Evolutionary conservation across 306 rosid genomes (phyloP).

Genomic region (Lithocarpus polystachyus): DNA sequence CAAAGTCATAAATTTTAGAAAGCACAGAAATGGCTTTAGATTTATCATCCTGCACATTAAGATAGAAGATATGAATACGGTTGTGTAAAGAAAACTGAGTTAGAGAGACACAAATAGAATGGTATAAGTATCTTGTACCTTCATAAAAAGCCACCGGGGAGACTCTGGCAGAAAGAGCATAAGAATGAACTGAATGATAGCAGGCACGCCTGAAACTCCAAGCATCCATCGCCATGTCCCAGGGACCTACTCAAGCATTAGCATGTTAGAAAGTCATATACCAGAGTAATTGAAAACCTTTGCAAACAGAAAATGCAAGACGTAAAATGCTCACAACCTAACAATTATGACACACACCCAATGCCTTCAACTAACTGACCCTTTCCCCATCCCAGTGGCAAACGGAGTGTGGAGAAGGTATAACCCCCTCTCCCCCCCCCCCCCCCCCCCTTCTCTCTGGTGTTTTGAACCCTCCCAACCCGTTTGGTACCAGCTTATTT

Average conservation of each 20-base stretch:
- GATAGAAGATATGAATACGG: not conserved
- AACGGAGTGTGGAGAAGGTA: too few relatives aligned
- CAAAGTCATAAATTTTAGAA: conserved; percentile 60
- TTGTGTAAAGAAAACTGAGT: not conserved
- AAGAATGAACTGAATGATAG: conserved; percentile 66
- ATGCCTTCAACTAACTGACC: not conserved
- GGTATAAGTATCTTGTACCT: conserved; percentile 32
- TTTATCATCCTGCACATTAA: conserved; percentile 45
- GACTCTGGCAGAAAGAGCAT: conserved; percentile 88
- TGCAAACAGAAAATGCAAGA: not conserved
- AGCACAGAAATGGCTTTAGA: conserved; percentile 66
- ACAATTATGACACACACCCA: not conserved
- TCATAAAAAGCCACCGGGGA: conserved; percentile 88
- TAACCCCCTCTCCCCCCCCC: too few relatives aligned
- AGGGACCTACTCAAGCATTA: conserved; percentile 47
- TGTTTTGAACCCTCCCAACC: too few relatives aligned
- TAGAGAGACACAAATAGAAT: not conserved
- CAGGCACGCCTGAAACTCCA: conserved; percentile 83
- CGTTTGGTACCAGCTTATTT: too few relatives aligned
- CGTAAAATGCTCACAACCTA: not conserved
- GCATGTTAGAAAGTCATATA: conserved; percentile 4
- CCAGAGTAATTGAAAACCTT: not conserved
- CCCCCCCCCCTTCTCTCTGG: too few relatives aligned
- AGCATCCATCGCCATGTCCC: conserved; percentile 99
- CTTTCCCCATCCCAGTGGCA: not conserved